phyloP scores from a whole-genome alignment of 495 filamentous ascomycete species.

The Pyrenula massariospora region DNA sequence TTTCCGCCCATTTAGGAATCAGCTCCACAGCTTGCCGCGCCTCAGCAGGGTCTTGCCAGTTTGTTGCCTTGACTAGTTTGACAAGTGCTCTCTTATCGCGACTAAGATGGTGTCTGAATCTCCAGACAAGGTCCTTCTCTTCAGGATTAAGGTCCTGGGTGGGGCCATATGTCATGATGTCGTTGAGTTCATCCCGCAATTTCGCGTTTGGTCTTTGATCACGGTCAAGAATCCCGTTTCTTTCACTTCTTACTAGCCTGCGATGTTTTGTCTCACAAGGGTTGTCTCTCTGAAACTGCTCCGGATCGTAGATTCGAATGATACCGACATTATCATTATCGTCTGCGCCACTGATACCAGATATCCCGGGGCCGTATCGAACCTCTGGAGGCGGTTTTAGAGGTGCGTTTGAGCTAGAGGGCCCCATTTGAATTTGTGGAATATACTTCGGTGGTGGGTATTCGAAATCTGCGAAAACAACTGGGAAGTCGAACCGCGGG shows the following conservation, averaged over 20 bases:
- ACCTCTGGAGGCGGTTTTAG: slow-evolving; percentile 73
- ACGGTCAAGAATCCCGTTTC: slow-evolving; percentile 84
- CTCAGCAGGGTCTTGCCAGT: slow-evolving; percentile 83
- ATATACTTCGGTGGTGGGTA: slow-evolving; percentile 78
- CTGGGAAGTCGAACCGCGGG: slow-evolving; percentile 88
- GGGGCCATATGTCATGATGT: slow-evolving; percentile 84
- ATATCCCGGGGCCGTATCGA: slow-evolving; percentile 71
- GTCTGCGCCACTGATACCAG: slow-evolving; percentile 38
- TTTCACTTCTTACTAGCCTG: slow-evolving; percentile 77
- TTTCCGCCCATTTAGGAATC: slow-evolving; percentile 88
- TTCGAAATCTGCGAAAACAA: slow-evolving; percentile 89
- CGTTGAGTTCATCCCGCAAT: slow-evolving; percentile 83
- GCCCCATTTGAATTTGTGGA: slow-evolving; percentile 47
- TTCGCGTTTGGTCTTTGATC: slow-evolving; percentile 96
- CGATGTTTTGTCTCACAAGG: slow-evolving; percentile 94
- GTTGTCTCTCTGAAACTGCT: slow-evolving; percentile 79
- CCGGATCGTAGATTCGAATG: slow-evolving; percentile 85
- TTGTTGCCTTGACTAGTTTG: slow-evolving; percentile 95
- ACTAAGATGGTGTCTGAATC: slow-evolving; percentile 86
- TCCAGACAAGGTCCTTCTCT: slow-evolving; percentile 94
- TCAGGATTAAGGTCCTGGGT: slow-evolving; percentile 76
- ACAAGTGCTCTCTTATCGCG: slow-evolving; percentile 88
- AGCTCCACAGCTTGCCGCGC: slow-evolving; percentile 80
- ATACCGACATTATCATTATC: slow-evolving; percentile 44
- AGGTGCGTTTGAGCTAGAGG: slow-evolving; percentile 52